Evolutionary conservation across 2,329 filamentous ascomycete species (phyloP).

Genomic region (Monilinia fructigena): DNA sequence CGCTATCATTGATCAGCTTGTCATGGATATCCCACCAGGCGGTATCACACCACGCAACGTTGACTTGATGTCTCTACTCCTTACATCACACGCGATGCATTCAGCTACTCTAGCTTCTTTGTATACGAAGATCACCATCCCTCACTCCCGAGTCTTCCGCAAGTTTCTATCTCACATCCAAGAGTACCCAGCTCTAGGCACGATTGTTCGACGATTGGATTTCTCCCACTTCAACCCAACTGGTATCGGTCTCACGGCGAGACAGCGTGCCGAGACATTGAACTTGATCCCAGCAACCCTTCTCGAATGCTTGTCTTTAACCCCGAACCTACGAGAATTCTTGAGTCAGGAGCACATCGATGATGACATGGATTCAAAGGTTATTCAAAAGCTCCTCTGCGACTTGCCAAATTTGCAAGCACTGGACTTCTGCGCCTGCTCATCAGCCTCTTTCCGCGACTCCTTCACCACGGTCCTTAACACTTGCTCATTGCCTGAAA

Average conservation of each 20-base stretch:
- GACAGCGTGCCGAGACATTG: slow-evolving; percentile 70
- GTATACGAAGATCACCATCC: slow-evolving; percentile 77
- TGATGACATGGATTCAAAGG: slow-evolving; percentile 66
- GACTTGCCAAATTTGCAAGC: slow-evolving; percentile 63
- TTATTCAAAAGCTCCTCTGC: slow-evolving; percentile 69
- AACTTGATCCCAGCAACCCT: slow-evolving; percentile 75
- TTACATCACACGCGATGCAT: slow-evolving; percentile 74
- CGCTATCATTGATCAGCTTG: slow-evolving; percentile 71
- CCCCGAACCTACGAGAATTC: slow-evolving; percentile 74
- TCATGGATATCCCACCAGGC: slow-evolving; percentile 72
- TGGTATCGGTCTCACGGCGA: slow-evolving; percentile 70
- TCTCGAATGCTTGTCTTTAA: slow-evolving; percentile 66
- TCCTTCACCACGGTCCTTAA: slow-evolving; percentile 56
- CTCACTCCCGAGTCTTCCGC: slow-evolving; percentile 78
- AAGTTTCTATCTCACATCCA: slow-evolving; percentile 73
- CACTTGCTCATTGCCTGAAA: slow-evolving; percentile 34
- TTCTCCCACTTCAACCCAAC: slow-evolving; percentile 85
- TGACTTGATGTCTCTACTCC: slow-evolving; percentile 71
- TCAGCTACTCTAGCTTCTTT: slow-evolving; percentile 70
- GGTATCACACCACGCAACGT: slow-evolving; percentile 73
- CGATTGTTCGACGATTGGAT: slow-evolving; percentile 74
- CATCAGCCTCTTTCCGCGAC: slow-evolving; percentile 64
- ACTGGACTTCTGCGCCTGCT: slow-evolving; percentile 76
- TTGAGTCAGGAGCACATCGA: slow-evolving; percentile 79
- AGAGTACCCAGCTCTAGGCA: slow-evolving; percentile 66